These are phyloP conservation scores for Circinella umbellata DNA, from an alignment of 371 early-diverging fungal genomes.

Conservation along the genomic window DNA sequence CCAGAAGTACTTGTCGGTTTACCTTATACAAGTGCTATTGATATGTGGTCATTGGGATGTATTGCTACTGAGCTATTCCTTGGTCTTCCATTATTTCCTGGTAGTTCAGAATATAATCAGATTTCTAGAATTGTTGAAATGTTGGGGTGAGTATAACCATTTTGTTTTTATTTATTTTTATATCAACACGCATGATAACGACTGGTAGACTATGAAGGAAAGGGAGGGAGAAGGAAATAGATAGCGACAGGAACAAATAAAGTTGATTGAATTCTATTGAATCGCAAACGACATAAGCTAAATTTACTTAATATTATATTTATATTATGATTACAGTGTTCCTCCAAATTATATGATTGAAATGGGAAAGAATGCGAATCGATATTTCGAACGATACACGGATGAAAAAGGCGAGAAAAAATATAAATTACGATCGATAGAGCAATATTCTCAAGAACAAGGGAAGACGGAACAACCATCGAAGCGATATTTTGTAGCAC, in stretches of 20 bases:
- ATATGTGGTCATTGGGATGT: slow-evolving; percentile 99
- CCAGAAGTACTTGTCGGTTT: slow-evolving; percentile 97
- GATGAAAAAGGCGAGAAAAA: slow-evolving; percentile 53
- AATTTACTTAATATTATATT: no score
- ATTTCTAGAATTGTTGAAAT: slow-evolving; percentile 88
- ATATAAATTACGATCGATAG: slow-evolving; percentile 82
- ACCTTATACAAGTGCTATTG: slow-evolving; percentile 93
- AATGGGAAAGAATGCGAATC: slow-evolving; percentile 83
- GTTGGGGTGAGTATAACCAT: slow-evolving; percentile 68
- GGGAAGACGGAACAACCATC: slow-evolving; percentile 83
- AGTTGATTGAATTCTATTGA: background rate
- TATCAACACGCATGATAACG: no score
- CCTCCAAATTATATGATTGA: slow-evolving; percentile 93
- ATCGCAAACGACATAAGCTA: background rate
- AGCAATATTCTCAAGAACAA: slow-evolving; percentile 81
- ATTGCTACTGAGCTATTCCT: slow-evolving; percentile 97
- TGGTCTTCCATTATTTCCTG: slow-evolving; percentile 94
- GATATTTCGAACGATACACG: slow-evolving; percentile 73
- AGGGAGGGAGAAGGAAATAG: no score
- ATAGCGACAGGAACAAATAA: no score
- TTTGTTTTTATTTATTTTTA: background rate
- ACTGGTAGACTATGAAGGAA: no score
- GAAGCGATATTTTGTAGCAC: slow-evolving; percentile 89
- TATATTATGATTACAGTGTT: slow-evolving; percentile 20
- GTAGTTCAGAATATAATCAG: slow-evolving; percentile 95